Evolutionary conservation across 495 filamentous ascomycete species (phyloP).

Genomic region (Glutinoglossum americanum): DNA sequence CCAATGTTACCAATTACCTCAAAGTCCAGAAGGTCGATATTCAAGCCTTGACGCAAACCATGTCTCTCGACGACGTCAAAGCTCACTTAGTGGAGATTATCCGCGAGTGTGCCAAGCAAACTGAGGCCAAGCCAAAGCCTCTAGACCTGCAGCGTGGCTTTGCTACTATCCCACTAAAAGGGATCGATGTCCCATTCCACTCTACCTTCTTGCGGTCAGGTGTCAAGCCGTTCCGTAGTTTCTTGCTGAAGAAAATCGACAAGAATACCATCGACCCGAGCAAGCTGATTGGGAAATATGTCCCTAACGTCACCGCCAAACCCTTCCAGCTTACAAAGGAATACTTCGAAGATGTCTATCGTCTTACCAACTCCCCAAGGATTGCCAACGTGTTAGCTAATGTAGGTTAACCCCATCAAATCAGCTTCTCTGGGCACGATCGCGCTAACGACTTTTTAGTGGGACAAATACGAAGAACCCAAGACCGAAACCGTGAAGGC

Average conservation of each 20-base stretch:
- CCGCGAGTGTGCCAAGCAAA: slow-evolving; percentile 60
- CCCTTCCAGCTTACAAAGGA: slow-evolving; percentile 93
- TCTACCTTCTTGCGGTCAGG: slow-evolving; percentile 91
- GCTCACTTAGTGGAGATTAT: slow-evolving; percentile 70
- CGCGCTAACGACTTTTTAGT: slow-evolving; percentile 11
- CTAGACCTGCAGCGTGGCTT: slow-evolving; percentile 82
- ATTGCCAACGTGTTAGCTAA: slow-evolving; percentile 83
- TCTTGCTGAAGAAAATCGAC: slow-evolving; percentile 98
- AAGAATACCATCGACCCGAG: slow-evolving; percentile 91
- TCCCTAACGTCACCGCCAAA: slow-evolving; percentile 89
- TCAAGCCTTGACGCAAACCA: slow-evolving; percentile 64
- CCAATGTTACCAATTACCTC: slow-evolving; percentile 78
- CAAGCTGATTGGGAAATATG: slow-evolving; percentile 95
- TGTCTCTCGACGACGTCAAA: slow-evolving; percentile 68
- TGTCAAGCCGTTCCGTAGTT: slow-evolving; percentile 93
- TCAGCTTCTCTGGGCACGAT: background rate
- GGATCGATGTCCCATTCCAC: slow-evolving; percentile 98
- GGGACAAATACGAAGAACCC: slow-evolving; percentile 38
- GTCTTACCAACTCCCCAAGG: slow-evolving; percentile 74
- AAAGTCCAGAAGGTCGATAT: slow-evolving; percentile 95
- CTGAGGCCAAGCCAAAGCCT: slow-evolving; percentile 68
- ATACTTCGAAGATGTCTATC: slow-evolving; percentile 97
- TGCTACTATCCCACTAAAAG: slow-evolving; percentile 86
- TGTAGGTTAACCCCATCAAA: slow-evolving; percentile 12
- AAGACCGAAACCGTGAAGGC: slow-evolving; percentile 4